Evolutionary conservation across 2,329 filamentous ascomycete genomes (phyloP).

Genomic region (Phyllosticta citribraziliensis): DNA sequence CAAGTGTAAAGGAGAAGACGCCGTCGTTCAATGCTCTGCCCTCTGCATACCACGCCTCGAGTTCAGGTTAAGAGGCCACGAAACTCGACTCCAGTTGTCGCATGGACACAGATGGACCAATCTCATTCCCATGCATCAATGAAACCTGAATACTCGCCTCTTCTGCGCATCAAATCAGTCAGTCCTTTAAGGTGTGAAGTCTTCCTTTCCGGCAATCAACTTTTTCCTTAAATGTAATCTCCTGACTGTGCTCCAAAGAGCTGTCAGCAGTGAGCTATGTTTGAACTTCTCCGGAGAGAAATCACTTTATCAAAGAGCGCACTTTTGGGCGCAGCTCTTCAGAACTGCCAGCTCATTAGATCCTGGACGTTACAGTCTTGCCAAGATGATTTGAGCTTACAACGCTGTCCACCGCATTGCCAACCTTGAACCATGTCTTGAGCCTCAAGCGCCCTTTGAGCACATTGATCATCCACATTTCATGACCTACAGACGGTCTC

Average conservation of each 20-base stretch:
- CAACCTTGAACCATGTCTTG: not conserved
- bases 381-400: not conserved
- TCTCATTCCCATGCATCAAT: not conserved
- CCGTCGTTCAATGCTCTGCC: not conserved
- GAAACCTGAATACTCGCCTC: not conserved
- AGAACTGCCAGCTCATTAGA: not conserved
- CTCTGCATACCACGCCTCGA: not conserved
- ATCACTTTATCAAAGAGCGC: not conserved
- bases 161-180: too few species aligned
- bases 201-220: too few species aligned
- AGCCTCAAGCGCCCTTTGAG: not conserved
- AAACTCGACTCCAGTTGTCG: not conserved
- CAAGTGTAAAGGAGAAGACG: not conserved
- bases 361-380: not conserved
- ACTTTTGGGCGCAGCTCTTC: not conserved
- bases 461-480: not conserved
- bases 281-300: too few species aligned
- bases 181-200: too few species aligned
- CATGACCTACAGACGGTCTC: not conserved
- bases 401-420: not conserved
- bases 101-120: not conserved
- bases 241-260: too few species aligned
- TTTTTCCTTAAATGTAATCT: too few species aligned
- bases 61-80: not conserved
- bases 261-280: too few species aligned